These are phyloP conservation scores for Vitellaria paradoxa DNA, from an alignment of 179 eudicot species.

Conservation along the genomic window DNA sequence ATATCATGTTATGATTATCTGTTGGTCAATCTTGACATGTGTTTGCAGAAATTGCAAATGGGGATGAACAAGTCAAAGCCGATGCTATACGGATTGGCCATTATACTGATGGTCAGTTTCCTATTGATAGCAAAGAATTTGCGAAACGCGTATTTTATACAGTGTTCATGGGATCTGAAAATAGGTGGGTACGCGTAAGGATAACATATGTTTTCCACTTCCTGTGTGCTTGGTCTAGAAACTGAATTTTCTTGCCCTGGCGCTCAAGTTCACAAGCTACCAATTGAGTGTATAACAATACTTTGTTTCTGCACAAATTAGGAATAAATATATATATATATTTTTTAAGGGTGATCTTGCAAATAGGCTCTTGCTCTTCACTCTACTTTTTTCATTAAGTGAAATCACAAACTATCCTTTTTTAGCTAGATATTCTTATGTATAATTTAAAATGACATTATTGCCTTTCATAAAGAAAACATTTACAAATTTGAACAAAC, in stretches of 20 bases:
- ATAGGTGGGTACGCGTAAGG: conserved; percentile 46
- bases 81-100: conserved; percentile 95
- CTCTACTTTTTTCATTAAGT: no score
- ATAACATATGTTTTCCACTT: conserved; percentile 6
- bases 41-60: conserved; percentile 63
- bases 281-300: not conserved
- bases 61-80: conserved; percentile 85
- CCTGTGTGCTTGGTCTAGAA: not conserved
- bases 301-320: not conserved
- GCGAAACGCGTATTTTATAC: conserved; percentile 94
- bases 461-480: no score
- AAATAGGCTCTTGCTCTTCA: no score
- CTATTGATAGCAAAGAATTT: conserved; percentile 83
- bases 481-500: no score
- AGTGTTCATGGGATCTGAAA: conserved; percentile 94
- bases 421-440: no score
- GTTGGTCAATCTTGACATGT: not conserved
- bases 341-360: no score
- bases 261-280: not conserved
- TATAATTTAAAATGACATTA: no score
- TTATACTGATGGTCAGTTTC: conserved; percentile 79
- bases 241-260: conserved; percentile 1
- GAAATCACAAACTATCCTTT: no score
- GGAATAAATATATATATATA: no score
- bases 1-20: not conserved